phyloP scores from a whole-genome alignment of 2,329 filamentous ascomycete species.

The Epichloe aotearoae region DNA sequence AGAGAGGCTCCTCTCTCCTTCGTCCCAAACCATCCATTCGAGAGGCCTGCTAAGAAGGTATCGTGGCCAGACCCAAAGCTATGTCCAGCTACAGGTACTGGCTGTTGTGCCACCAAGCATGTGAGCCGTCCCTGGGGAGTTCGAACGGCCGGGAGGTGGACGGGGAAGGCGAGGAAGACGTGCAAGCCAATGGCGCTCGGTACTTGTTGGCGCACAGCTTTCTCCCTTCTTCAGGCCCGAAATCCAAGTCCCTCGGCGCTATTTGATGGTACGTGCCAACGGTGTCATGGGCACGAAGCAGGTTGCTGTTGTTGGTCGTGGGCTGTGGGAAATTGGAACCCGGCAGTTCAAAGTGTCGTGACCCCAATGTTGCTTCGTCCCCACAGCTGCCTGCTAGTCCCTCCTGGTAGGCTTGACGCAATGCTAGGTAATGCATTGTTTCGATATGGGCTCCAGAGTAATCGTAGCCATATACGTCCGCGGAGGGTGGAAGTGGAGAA shows the following conservation, averaged over 20 bases:
- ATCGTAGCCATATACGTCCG: neutral
- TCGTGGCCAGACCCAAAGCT: neutral
- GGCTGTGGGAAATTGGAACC: neutral
- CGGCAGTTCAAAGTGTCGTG: neutral
- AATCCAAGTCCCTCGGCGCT: neutral
- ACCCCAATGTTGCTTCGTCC: neutral
- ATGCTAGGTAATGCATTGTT: neutral
- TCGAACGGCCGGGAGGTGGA: neutral
- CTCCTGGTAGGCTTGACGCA: neutral
- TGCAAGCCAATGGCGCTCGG: neutral
- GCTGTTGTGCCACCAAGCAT: constrained; percentile 1
- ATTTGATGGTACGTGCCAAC: neutral
- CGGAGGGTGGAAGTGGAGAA: neutral
- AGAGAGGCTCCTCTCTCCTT: neutral
- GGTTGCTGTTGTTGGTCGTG: neutral
- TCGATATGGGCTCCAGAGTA: neutral
- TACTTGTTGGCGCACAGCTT: neutral
- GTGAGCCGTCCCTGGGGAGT: neutral
- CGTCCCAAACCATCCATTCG: neutral
- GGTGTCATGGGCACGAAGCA: neutral
- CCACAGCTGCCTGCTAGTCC: neutral
- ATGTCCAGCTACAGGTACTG: constrained; percentile 1
- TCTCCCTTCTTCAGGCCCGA: neutral
- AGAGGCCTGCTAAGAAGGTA: neutral
- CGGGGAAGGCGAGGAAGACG: neutral